Base-by-base conservation (phyloP, 1,139 yeast species). In the Debaryomyces sp. region DNA sequence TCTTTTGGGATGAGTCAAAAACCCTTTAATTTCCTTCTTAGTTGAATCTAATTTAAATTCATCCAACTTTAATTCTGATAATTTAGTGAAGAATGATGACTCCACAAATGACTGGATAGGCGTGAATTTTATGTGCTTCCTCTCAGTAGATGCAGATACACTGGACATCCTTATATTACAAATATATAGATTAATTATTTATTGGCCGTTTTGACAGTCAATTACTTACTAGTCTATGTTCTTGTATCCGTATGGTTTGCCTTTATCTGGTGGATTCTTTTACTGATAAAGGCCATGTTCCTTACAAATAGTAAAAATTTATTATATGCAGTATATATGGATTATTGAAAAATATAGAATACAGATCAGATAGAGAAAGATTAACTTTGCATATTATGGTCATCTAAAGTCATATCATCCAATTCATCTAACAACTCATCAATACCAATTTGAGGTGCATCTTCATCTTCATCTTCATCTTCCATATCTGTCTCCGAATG, bases 341-440 rank as follows among this genome's bases (percentile, higher is more conserved):
- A 23, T 30, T 15, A 33, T 43, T 8, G 17, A 13, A 15, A 30
- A 13, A 32, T 15, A 32, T 32, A 8, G 21, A 32, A 32, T 32
- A 12, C 30, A 27, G 5, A 10, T 42, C 8, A n/a, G 8, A 21
- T 13, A 10, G 6, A 29, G 26, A 10, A 9, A 24, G 10, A 12
- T 21, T 41, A 47, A 24, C 44, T 58, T 12, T 53, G 62, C 70
- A 66, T 64, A 41, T 63, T 66, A 13, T 66, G 63, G 50, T 77
- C 83, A 30, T 87, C 91, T 64, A 90, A 77, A 26, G 88, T 88
- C 95, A 92, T 87, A 51, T 88, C 97, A 60, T 91, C 97, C 63
- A 92, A 78, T 65, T 92, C 98, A 61, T 94, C 98, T 70, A 89
- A 77, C 61, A 89, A 77, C 67, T 89, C 96, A 60, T 89, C 96